These are phyloP conservation scores for Hyphopichia wangnamkhiaoensis DNA, from an alignment of 1,139 yeast species.

Conservation along the genomic window DNA sequence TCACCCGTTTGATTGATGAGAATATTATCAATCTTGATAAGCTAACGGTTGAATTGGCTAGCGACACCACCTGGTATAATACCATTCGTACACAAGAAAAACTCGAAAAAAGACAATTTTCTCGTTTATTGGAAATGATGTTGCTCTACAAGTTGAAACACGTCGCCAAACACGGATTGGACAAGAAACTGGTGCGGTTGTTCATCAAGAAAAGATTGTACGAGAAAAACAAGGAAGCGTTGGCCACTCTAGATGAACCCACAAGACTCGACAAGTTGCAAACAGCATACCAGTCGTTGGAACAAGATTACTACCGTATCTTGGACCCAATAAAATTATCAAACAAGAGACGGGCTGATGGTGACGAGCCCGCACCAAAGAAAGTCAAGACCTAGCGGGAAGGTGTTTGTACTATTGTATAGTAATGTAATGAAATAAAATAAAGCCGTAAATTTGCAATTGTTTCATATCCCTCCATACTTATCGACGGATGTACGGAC, in stretches of 20 bases:
- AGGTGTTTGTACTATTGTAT: too few species aligned
- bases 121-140: slow-evolving; percentile 75
- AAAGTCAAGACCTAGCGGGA: neutral
- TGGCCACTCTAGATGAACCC: slow-evolving; percentile 62
- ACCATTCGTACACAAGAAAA: slow-evolving; percentile 45
- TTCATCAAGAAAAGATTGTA: slow-evolving; percentile 73
- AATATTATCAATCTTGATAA: slow-evolving; percentile 20
- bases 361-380: neutral
- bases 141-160: slow-evolving; percentile 48
- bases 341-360: neutral
- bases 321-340: slow-evolving; percentile 20
- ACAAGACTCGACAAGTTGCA: slow-evolving; percentile 70
- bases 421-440: too few species aligned
- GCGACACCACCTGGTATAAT: slow-evolving; percentile 45
- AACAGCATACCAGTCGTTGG: slow-evolving; percentile 68
- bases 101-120: slow-evolving; percentile 76
- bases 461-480: too few species aligned
- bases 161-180: slow-evolving; percentile 24
- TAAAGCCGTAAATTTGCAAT: too few species aligned
- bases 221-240: slow-evolving; percentile 76
- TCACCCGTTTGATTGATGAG: slow-evolving; percentile 45
- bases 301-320: slow-evolving; percentile 67
- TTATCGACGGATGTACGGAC: too few species aligned
- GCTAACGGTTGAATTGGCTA: slow-evolving; percentile 24
- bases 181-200: slow-evolving; percentile 48